Evolutionary conservation across 2,329 filamentous ascomycete genomes (phyloP).

Genomic region (Pseudomassariella vexata): DNA sequence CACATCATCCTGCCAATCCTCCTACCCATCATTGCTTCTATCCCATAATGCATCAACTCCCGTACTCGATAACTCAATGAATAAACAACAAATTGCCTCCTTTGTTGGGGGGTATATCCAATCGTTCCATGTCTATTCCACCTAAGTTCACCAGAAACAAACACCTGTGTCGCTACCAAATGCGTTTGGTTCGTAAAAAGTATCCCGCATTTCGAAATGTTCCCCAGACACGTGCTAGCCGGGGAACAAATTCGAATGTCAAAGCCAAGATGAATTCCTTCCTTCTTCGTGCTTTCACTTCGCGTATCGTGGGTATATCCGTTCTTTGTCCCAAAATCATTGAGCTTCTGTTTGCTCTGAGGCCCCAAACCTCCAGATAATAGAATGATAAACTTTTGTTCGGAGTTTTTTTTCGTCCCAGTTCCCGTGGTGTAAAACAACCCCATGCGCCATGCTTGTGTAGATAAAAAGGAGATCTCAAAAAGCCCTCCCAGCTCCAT

Average conservation of each 20-base stretch:
- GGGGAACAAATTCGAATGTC: no score
- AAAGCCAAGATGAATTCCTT: no score
- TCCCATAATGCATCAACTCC: no score
- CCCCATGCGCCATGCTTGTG: constrained; percentile 6
- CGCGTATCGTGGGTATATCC: constrained; percentile 9
- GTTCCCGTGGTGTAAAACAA: no score
- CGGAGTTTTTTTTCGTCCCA: no score
- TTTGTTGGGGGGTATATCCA: constrained; percentile 27
- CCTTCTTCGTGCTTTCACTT: not conserved
- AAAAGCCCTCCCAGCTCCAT: not conserved
- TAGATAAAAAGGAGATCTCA: not conserved
- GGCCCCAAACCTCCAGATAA: no score
- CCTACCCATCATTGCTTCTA: no score
- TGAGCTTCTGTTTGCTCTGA: constrained; percentile 25
- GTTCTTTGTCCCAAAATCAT: constrained; percentile 11
- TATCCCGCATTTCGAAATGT: constrained; percentile 9
- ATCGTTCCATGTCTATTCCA: constrained; percentile 13
- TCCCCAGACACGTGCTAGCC: constrained; percentile 22
- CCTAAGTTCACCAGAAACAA: constrained; percentile 40
- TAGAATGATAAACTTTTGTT: no score
- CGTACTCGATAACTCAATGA: no score
- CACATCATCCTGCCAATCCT: no score
- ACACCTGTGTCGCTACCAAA: constrained; percentile 22
- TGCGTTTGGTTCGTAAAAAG: constrained; percentile 6
- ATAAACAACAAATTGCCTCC: not conserved